Conservation (phyloP, 1,284 basidiomycete genomes). For the Ganoderma sinense region DNA sequence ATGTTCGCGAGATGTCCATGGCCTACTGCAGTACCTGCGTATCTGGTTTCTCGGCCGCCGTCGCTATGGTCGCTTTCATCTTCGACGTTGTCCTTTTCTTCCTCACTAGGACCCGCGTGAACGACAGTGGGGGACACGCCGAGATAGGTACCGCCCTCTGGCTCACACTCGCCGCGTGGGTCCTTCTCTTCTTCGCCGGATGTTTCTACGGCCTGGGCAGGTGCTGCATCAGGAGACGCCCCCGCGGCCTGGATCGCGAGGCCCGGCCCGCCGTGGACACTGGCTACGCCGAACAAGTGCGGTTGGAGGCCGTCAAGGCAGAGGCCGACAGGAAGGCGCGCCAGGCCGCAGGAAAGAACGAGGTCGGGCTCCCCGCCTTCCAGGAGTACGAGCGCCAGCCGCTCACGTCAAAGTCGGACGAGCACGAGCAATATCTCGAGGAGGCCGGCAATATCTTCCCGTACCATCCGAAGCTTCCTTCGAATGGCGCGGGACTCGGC, state of each 20-base stretch:
- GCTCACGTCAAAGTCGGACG: slow-evolving; percentile 51
- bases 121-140: slow-evolving; percentile 70
- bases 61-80: slow-evolving; percentile 83
- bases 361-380: slow-evolving; percentile 79
- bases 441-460: slow-evolving; percentile 61
- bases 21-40: slow-evolving; percentile 85
- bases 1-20: slow-evolving; percentile 87
- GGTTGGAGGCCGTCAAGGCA: slow-evolving; percentile 82
- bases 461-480: slow-evolving; percentile 29
- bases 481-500: slow-evolving; percentile 33
- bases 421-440: slow-evolving; percentile 46
- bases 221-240: slow-evolving; percentile 74
- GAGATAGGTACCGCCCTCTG: slow-evolving; percentile 83
- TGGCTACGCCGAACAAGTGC: slow-evolving; percentile 66
- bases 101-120: slow-evolving; percentile 81
- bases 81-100: slow-evolving; percentile 91
- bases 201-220: slow-evolving; percentile 85
- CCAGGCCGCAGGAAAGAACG: slow-evolving; percentile 56
- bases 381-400: slow-evolving; percentile 71
- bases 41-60: slow-evolving; percentile 77
- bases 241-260: slow-evolving; percentile 43
- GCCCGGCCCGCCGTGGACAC: slow-evolving; percentile 37
- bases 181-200: slow-evolving; percentile 84
- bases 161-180: slow-evolving; percentile 87
- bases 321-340: slow-evolving; percentile 81